These are phyloP conservation scores for Chrysoporthe deuterocubensis DNA, from an alignment of 2,329 filamentous ascomycete genomes.

Conservation along the genomic window DNA sequence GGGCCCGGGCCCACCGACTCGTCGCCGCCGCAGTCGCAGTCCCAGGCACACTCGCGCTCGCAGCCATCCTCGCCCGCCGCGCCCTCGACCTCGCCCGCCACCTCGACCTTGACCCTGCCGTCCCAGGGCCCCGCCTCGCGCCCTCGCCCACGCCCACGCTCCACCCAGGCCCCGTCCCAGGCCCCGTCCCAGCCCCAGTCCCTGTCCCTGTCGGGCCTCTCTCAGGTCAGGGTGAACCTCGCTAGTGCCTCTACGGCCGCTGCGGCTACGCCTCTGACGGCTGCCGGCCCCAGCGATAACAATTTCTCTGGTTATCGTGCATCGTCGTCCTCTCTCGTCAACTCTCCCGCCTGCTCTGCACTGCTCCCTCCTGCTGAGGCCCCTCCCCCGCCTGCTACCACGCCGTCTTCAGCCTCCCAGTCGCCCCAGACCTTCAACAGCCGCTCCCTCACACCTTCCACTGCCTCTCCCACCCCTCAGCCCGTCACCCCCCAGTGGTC, in stretches of 20 bases:
- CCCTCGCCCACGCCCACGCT: conserved; percentile 4
- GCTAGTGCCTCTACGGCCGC: conserved; percentile 14
- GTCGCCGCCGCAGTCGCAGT: conserved; percentile 4
- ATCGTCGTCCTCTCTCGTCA: conserved; percentile 18
- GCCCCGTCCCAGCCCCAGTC: conserved; percentile 3
- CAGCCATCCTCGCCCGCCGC: background rate
- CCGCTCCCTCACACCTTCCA: conserved; percentile 42
- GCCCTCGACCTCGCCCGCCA: background rate
- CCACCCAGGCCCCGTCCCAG: conserved; percentile 6
- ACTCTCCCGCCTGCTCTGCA: conserved; percentile 19
- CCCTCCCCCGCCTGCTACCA: conserved; percentile 33
- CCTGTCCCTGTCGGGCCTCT: conserved; percentile 26
- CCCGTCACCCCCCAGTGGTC: conserved; percentile 49
- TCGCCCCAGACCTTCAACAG: conserved; percentile 31
- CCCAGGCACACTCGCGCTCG: conserved; percentile 3
- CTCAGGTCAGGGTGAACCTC: conserved; percentile 23
- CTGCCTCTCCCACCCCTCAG: conserved; percentile 47
- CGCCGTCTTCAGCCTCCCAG: conserved; percentile 38
- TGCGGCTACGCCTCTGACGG: conserved; percentile 7
- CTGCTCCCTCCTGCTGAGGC: conserved; percentile 31
- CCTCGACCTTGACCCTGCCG: background rate
- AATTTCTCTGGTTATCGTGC: conserved; percentile 30
- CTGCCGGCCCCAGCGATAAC: conserved; percentile 26
- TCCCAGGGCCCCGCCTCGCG: background rate
- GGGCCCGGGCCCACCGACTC: conserved; percentile 8